Evolutionary conservation across 2,329 filamentous ascomycete genomes (phyloP).

Genomic region (Penicillium sclerotigenum): DNA sequence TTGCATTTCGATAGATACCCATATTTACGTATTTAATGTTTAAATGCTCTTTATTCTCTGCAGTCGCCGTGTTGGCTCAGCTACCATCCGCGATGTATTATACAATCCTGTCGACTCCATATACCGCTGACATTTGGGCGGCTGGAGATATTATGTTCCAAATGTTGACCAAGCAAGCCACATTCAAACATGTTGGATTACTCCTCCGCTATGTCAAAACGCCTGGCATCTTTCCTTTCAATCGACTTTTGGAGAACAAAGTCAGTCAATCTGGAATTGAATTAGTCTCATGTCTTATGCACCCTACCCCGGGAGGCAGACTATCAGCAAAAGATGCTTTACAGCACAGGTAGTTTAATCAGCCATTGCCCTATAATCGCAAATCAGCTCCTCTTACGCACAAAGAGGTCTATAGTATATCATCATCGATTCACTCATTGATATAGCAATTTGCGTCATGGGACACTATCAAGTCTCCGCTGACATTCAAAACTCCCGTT

Average conservation of each 20-base stretch:
- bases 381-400: background rate
- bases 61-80: background rate
- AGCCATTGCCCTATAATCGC: background rate
- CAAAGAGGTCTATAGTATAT: background rate
- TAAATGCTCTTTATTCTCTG: background rate
- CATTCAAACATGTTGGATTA: background rate
- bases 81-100: background rate
- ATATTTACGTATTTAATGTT: constrained; percentile 4
- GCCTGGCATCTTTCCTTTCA: background rate
- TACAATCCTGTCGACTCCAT: background rate
- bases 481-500: background rate
- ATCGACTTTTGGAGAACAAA: background rate
- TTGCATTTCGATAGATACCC: constrained; percentile 18
- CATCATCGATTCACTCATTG: background rate
- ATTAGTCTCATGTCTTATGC: background rate
- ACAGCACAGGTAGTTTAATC: background rate
- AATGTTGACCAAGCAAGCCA: background rate
- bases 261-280: background rate
- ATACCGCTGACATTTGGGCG: background rate
- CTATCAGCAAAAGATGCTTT: background rate
- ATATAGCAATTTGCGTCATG: background rate
- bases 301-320: background rate
- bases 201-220: background rate
- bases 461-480: background rate
- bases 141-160: background rate